A percentile compares a stretch with the other conserved stretches of the same genome.
Conservation (phyloP, 2,329 filamentous ascomycete genomes). For the Penicillium brasilianum region DNA sequence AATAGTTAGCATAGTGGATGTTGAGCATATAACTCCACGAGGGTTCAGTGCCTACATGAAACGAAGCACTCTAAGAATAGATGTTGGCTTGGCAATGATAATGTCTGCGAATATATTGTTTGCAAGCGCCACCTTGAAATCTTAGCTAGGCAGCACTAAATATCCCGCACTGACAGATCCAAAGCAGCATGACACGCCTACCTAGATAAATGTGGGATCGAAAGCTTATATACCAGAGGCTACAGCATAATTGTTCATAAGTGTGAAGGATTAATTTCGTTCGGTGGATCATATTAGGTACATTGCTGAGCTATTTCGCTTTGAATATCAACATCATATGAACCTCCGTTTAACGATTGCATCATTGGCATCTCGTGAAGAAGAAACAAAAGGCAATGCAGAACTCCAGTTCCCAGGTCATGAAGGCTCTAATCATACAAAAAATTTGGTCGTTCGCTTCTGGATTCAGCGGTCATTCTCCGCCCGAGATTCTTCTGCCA, state of each 20-base stretch:
- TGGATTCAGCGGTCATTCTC: constrained; percentile 76
- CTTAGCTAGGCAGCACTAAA: neutral
- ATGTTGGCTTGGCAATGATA: constrained; percentile 16
- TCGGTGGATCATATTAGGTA: neutral
- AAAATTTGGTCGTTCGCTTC: constrained; percentile 13
- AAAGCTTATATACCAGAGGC: too few relatives aligned
- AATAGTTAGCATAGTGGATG: neutral
- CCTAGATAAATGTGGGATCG: too few relatives aligned
- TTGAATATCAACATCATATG: neutral
- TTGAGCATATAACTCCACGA: neutral
- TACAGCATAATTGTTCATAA: too few relatives aligned
- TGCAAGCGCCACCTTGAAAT: neutral
- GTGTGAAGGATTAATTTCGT: too few relatives aligned
- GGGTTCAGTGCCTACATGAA: constrained; percentile 7
- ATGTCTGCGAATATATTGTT: constrained; percentile 21
- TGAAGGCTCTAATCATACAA: constrained; percentile 33
- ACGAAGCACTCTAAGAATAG: constrained; percentile 24
- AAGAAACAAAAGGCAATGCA: constrained; percentile 10
- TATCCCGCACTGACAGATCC: too few relatives aligned
- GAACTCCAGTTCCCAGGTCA: constrained; percentile 31
- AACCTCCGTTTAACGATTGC: neutral
- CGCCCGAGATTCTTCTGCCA: constrained; percentile 79
- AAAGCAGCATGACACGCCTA: too few relatives aligned
- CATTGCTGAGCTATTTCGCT: neutral
- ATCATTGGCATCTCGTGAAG: neutral